Evolutionary conservation across 2,329 filamentous ascomycete species (phyloP).

Genomic region (Zymoseptoria ardabiliae): DNA sequence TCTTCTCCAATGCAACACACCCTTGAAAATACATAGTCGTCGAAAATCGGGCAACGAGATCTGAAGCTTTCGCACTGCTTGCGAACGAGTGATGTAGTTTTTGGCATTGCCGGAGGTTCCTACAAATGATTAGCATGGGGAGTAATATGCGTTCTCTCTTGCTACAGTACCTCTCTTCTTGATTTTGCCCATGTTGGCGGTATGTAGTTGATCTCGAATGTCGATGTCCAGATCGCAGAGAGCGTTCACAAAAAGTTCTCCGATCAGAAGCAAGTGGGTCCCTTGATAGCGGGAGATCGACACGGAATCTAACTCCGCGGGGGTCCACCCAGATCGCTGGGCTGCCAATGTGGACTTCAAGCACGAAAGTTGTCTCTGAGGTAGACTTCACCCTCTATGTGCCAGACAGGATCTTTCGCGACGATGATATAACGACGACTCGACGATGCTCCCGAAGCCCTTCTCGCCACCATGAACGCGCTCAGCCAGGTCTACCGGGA

Average conservation of each 20-base stretch:
- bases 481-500: constrained; percentile 24
- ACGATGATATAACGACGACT: constrained; percentile 7
- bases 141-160: background rate
- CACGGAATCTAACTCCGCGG: background rate
- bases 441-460: constrained; percentile 2
- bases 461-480: constrained; percentile 15
- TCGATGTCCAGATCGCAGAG: background rate
- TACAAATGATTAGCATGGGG: constrained; percentile 24
- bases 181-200: constrained; percentile 57
- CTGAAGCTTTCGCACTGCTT: constrained; percentile 95
- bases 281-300: background rate
- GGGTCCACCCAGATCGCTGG: background rate
- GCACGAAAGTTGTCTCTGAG: background rate
- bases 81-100: constrained; percentile 96
- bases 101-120: constrained; percentile 85
- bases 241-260: background rate
- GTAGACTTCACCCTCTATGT: background rate
- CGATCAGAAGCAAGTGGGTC: background rate
- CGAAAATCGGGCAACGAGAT: constrained; percentile 95
- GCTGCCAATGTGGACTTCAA: background rate
- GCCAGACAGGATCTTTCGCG: background rate
- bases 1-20: constrained; percentile 25
- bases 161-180: constrained; percentile 71
- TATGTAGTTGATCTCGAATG: constrained; percentile 5
- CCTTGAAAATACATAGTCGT: constrained; percentile 98